Evolutionary conservation across 352 stramenopile species (phyloP).

Genomic region (Phytopythium delawarense): DNA sequence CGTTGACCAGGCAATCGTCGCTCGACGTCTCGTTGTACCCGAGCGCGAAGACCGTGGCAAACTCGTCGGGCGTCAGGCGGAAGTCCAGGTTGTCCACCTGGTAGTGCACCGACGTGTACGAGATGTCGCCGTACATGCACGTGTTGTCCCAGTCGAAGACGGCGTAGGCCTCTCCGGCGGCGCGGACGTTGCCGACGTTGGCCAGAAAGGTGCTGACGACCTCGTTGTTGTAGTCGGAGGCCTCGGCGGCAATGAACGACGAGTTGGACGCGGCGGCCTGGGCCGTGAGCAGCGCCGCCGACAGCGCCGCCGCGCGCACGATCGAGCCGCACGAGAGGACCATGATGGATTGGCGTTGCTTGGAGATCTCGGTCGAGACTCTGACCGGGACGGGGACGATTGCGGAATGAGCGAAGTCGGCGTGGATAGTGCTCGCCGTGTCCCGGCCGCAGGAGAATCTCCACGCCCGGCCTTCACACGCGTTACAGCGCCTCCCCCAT

Average conservation of each 20-base stretch:
- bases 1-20: slow-evolving; percentile 41
- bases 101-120: slow-evolving; percentile 59
- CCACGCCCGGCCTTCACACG: not conserved
- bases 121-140: slow-evolving; percentile 65
- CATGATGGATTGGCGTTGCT: not conserved
- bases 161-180: slow-evolving; percentile 35
- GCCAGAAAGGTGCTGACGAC: slow-evolving; percentile 32
- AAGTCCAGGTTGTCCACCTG: slow-evolving; percentile 55
- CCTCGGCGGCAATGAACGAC: slow-evolving; percentile 43
- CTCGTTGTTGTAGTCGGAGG: slow-evolving; percentile 56
- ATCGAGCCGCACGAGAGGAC: slow-evolving; percentile 7
- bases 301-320: slow-evolving; percentile 14
- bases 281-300: slow-evolving; percentile 13
- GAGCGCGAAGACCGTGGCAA: slow-evolving; percentile 39
- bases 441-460: not conserved
- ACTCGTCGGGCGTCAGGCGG: slow-evolving; percentile 35
- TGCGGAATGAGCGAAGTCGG: not conserved
- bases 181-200: slow-evolving; percentile 28
- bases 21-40: slow-evolving; percentile 45
- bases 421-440: no score
- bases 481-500: not conserved
- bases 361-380: not conserved
- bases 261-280: slow-evolving; percentile 11
- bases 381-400: not conserved
- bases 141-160: slow-evolving; percentile 70